Base-by-base conservation (phyloP, 805 yeast genomes). In the Priceomyces castillae region DNA sequence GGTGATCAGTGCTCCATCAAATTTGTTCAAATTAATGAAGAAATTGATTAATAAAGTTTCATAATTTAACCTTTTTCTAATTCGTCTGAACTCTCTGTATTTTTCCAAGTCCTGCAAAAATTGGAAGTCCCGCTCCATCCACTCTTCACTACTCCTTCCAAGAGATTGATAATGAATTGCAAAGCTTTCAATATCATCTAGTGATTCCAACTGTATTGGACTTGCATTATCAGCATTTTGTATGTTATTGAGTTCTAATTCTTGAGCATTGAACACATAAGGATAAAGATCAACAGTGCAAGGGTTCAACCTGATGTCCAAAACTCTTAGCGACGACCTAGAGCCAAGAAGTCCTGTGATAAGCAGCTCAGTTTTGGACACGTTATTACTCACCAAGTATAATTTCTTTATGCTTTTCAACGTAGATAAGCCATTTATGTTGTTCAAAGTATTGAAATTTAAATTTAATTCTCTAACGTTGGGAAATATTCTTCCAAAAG, bases 181-280 rank as follows among this genome's bases (percentile, higher is more conserved):
- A 44, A 78, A 78, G 18, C 74, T 76, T 48, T 76, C 80, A 18
- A 78, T 74, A 46, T 77, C 82, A 39, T 77, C 81, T 37, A 67
- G 54, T 3, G 71, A 71, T 30, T 73, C 77, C 34, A 77, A 52
- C 33, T 69, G 74, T 14, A 77, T 63, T 2, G 73, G 69, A 39
- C 64, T 64, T n/a, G 52, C 38, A 17, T 52, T 46, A 10, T 47
- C 51, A 1, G 46, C 45, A 2, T 36, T 37, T 20, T 48, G 33
- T 12, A 42, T 36, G 22, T 47, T 36, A 7, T 48, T 48, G 25
- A 51, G 52, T 19, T 61, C 70, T 15, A 61, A 43, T 39, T 71
- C 79, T 7, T 66, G 65, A 3, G 76, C 75, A 47, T 71, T 73
- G 56, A 78, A 78, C 1, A 78, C 78, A 50, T 69, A 77, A 0